Percentiles rank a stretch among this genome's conserved stretches.
phyloP scores from a whole-genome alignment of 306 rosid species.

The Cucumis cinereus region DNA sequence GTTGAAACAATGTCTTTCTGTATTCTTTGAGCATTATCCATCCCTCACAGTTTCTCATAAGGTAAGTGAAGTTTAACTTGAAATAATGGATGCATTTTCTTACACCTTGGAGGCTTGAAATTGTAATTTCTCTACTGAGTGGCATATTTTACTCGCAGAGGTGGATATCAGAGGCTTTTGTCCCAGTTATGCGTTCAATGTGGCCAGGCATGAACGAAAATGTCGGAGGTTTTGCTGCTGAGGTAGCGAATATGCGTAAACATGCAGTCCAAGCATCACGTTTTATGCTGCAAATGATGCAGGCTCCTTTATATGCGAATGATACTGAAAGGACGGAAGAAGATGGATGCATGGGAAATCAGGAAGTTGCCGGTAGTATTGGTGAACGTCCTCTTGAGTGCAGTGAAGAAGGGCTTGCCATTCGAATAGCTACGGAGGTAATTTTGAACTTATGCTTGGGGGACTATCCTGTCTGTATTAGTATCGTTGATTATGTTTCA shows the following conservation, averaged over 20 bases:
- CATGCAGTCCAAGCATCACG: constrained; percentile 91
- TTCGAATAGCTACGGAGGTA: constrained; percentile 83
- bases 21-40: constrained; percentile 90
- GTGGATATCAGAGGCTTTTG: constrained; percentile 64
- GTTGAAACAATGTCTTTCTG: constrained; percentile 83
- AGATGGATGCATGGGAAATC: constrained; percentile 24
- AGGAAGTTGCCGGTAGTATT: constrained; percentile 31
- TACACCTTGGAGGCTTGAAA: neutral
- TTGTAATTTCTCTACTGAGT: neutral
- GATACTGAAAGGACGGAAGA: constrained; percentile 37
- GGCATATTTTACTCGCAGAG: constrained; percentile 28
- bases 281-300: constrained; percentile 93
- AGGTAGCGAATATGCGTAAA: constrained; percentile 74
- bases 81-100: constrained; percentile 2
- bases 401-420: constrained; percentile 80
- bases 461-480: neutral
- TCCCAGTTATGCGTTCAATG: constrained; percentile 75
- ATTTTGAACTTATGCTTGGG: neutral
- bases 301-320: constrained; percentile 47
- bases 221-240: constrained; percentile 37
- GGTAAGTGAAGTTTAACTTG: constrained; percentile 28
- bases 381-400: constrained; percentile 58
- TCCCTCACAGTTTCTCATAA: constrained; percentile 65
- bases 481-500: neutral
- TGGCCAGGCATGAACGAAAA: constrained; percentile 87